Evolutionary conservation across 2,329 filamentous ascomycete genomes (phyloP).

Genomic region (Aspergillus sp.): DNA sequence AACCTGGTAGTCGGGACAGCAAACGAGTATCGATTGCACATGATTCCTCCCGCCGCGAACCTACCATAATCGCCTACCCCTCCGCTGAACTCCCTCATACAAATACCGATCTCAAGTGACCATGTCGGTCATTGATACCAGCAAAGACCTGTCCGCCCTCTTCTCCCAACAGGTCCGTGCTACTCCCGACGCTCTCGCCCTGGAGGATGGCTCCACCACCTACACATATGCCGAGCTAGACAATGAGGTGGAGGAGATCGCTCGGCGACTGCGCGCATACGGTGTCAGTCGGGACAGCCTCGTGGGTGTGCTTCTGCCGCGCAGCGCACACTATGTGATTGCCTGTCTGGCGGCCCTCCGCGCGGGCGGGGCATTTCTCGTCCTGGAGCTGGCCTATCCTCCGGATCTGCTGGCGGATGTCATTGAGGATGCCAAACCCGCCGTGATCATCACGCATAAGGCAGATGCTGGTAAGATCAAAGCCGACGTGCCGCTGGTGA

Average conservation of each 20-base stretch:
- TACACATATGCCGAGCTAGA: slow-evolving; percentile 75
- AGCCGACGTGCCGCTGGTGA: slow-evolving; percentile 58
- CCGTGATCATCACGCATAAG: slow-evolving; percentile 66
- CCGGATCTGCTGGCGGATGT: slow-evolving; percentile 71
- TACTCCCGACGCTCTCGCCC: slow-evolving; percentile 66
- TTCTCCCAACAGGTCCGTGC: slow-evolving; percentile 66
- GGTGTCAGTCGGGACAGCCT: slow-evolving; percentile 71
- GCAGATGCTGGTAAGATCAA: slow-evolving; percentile 66
- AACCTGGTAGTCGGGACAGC: too few species aligned
- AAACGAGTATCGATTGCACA: background rate
- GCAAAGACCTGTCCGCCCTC: slow-evolving; percentile 69
- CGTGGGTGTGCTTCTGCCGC: slow-evolving; percentile 71
- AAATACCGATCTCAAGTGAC: slow-evolving; percentile 2
- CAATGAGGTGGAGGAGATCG: slow-evolving; percentile 62
- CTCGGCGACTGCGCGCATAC: slow-evolving; percentile 61
- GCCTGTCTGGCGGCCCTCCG: slow-evolving; percentile 74
- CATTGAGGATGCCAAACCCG: slow-evolving; percentile 70
- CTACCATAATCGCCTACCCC: background rate
- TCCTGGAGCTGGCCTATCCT: slow-evolving; percentile 76
- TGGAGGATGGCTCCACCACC: slow-evolving; percentile 66
- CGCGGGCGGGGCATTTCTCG: slow-evolving; percentile 75
- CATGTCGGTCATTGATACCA: slow-evolving; percentile 68
- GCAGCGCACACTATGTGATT: slow-evolving; percentile 76
- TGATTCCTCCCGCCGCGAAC: background rate
- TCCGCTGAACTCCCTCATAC: background rate